phyloP scores from a whole-genome alignment of 768 basidiomycete species.

The Mycena galopus region DNA sequence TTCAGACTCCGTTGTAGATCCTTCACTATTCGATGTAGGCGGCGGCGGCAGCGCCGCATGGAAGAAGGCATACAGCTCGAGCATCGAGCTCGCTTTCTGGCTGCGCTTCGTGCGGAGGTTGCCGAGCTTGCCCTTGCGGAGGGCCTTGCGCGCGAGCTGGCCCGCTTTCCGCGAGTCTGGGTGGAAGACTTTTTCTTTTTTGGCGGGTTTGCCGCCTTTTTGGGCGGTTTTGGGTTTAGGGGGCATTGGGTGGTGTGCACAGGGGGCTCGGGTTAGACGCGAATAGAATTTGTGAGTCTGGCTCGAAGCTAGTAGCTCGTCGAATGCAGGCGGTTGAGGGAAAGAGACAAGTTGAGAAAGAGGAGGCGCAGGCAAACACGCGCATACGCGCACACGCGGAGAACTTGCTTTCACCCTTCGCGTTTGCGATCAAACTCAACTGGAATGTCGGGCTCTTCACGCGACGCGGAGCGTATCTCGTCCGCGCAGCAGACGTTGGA shows the following conservation, averaged over 20 bases:
- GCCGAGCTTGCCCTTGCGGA: slow-evolving; percentile 78
- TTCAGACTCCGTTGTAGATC: no score
- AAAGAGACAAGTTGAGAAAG: not conserved
- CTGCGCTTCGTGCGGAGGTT: slow-evolving; percentile 66
- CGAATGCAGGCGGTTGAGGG: no score
- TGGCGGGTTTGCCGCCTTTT: slow-evolving; percentile 54
- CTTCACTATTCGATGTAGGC: slow-evolving; percentile 41
- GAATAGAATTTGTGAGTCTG: not conserved
- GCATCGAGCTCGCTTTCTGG: slow-evolving; percentile 64
- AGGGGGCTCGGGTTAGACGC: no score
- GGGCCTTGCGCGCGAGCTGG: slow-evolving; percentile 74
- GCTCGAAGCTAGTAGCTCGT: no score
- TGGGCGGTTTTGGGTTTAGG: slow-evolving; percentile 55
- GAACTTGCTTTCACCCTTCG: no score
- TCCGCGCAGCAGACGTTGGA: slow-evolving; percentile 81
- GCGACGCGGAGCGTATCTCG: slow-evolving; percentile 69
- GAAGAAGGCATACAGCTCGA: slow-evolving; percentile 82
- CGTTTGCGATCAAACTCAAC: not conserved
- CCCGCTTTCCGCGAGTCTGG: slow-evolving; percentile 88
- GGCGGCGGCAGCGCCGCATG: slow-evolving; percentile 70
- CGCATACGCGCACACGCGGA: no score
- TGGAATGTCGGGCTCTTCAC: slow-evolving; percentile 45
- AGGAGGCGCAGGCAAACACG: slow-evolving; percentile 3
- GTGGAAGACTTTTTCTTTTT: slow-evolving; percentile 82
- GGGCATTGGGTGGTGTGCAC: slow-evolving; percentile 50